These are phyloP conservation scores for Penicillium corylophilum DNA, from an alignment of 2,329 filamentous ascomycete species.

Conservation along the genomic window DNA sequence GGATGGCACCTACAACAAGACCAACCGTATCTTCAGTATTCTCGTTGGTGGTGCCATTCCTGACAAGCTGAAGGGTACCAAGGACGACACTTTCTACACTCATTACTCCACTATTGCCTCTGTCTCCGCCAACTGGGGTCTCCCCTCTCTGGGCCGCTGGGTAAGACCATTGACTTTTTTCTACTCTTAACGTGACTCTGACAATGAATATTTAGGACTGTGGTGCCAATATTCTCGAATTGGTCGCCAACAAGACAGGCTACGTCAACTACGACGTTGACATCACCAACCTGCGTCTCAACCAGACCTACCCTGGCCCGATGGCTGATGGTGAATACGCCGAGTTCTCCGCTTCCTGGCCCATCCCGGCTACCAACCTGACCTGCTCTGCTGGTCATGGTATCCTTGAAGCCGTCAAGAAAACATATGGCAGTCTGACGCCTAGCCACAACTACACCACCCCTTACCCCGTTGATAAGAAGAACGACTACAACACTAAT, in stretches of 20 bases:
- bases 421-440: constrained; percentile 26
- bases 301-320: constrained; percentile 55
- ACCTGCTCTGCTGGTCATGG: constrained; percentile 38
- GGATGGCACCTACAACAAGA: constrained; percentile 65
- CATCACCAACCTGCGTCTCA: constrained; percentile 49
- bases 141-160: constrained; percentile 67
- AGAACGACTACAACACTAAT: constrained; percentile 22
- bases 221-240: constrained; percentile 65
- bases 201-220: constrained; percentile 50
- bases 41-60: constrained; percentile 75
- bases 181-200: neutral
- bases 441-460: constrained; percentile 37
- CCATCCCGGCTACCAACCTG: constrained; percentile 31
- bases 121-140: constrained; percentile 68
- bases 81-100: constrained; percentile 68
- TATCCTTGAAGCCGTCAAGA: constrained; percentile 32
- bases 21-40: constrained; percentile 68
- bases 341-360: constrained; percentile 29
- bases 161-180: neutral
- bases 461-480: constrained; percentile 24
- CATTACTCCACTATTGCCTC: constrained; percentile 71
- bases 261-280: constrained; percentile 49
- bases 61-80: constrained; percentile 60
- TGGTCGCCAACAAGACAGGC: constrained; percentile 61
- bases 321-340: constrained; percentile 27